Conservation (phyloP, 1,284 basidiomycete species). For the Cryptococcus sp. region DNA sequence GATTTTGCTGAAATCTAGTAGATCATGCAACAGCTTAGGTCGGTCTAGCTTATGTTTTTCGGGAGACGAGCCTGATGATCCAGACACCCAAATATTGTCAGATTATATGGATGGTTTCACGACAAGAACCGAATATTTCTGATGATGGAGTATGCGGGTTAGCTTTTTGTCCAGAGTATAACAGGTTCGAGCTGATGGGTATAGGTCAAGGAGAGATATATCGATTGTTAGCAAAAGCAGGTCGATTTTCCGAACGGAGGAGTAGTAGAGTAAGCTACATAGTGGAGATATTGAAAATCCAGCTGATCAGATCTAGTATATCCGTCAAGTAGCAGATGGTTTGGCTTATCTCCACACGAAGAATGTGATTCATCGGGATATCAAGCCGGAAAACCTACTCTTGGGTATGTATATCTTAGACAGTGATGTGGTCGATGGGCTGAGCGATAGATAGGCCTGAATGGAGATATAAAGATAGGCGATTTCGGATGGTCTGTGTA, state of each 20-base stretch:
- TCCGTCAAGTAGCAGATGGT: constrained; percentile 95
- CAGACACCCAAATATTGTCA: constrained; percentile 87
- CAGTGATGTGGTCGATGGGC: background rate
- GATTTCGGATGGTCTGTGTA: constrained; percentile 99
- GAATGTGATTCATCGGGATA: constrained; percentile 98
- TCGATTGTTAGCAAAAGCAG: constrained; percentile 74
- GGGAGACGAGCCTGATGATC: background rate
- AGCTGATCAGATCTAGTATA: constrained; percentile 57
- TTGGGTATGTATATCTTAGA: constrained; percentile 54
- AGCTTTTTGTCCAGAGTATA: no score
- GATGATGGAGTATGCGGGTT: constrained; percentile 76
- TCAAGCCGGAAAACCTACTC: constrained; percentile 96
- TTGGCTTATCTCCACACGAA: constrained; percentile 86
- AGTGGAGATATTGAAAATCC: background rate
- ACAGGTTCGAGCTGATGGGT: no score
- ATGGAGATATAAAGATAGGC: constrained; percentile 95
- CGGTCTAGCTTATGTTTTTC: background rate
- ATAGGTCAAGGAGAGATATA: constrained; percentile 92
- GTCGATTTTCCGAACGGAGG: constrained; percentile 70
- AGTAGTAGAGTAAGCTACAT: constrained; percentile 56
- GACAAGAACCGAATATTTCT: constrained; percentile 92
- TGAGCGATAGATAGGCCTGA: constrained; percentile 52
- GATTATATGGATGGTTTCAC: constrained; percentile 96
- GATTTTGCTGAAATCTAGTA: constrained; percentile 48
- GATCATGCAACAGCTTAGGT: constrained; percentile 66